Percentiles rank a stretch among this genome's conserved stretches.
phyloP scores from a whole-genome alignment of 2,329 filamentous ascomycete genomes.

The Simplicillium sp. region DNA sequence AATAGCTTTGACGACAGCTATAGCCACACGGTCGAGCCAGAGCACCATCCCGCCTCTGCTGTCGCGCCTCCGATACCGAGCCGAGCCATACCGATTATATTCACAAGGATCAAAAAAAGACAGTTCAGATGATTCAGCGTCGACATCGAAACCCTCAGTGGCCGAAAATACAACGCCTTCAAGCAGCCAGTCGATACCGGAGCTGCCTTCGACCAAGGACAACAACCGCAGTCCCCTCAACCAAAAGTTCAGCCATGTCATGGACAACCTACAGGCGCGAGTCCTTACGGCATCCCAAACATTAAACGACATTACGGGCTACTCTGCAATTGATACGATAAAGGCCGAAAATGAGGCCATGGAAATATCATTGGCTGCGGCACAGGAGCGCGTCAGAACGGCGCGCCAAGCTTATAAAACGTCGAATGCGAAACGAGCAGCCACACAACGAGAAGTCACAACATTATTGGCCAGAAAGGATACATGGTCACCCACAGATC shows the following conservation, averaged over 20 bases:
- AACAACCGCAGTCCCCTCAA: constrained; percentile 21
- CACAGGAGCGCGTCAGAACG: constrained; percentile 57
- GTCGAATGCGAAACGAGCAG: constrained; percentile 74
- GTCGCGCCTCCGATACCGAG: no score
- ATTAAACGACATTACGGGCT: constrained; percentile 90
- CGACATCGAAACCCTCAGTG: background rate
- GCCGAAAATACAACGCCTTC: constrained; percentile 10
- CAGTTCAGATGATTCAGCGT: background rate
- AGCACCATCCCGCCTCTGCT: background rate
- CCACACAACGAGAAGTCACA: constrained; percentile 91
- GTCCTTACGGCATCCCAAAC: constrained; percentile 77
- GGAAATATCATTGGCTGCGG: constrained; percentile 46
- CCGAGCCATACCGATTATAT: no score
- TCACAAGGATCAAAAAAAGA: no score
- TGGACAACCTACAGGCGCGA: constrained; percentile 84
- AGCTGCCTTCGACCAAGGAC: constrained; percentile 23
- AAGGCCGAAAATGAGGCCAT: constrained; percentile 67
- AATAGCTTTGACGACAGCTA: background rate
- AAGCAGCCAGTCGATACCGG: constrained; percentile 8
- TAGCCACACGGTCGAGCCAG: background rate
- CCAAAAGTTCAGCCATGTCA: constrained; percentile 39
- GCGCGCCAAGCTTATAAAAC: constrained; percentile 70
- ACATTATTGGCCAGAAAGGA: constrained; percentile 89
- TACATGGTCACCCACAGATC: constrained; percentile 75
- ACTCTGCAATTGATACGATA: constrained; percentile 80